phyloP scores from a whole-genome alignment of 1,284 basidiomycete species.

The Vanrija humicola region DNA sequence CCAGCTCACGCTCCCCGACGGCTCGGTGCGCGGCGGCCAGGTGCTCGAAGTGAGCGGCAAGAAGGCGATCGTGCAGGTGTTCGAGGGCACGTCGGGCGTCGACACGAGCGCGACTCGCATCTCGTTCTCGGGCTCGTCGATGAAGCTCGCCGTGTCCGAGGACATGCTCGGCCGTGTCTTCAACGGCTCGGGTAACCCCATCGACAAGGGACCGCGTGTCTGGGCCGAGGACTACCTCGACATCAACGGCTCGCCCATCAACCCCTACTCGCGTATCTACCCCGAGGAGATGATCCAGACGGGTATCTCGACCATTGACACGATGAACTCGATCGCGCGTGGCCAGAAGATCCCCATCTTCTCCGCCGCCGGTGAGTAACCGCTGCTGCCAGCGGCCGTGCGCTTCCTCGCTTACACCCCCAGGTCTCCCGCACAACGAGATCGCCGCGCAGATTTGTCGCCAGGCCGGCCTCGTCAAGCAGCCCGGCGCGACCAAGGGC shows the following conservation, averaged over 20 bases:
- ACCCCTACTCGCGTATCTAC: slow-evolving; percentile 98
- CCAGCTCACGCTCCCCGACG: slow-evolving; percentile 91
- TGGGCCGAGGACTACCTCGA: slow-evolving; percentile 99
- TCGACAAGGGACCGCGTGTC: slow-evolving; percentile 97
- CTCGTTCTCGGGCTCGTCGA: slow-evolving; percentile 95
- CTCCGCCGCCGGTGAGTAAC: slow-evolving; percentile 67
- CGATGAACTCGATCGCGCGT: slow-evolving; percentile 99
- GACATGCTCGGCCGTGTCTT: slow-evolving; percentile 99
- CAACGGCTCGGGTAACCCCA: slow-evolving; percentile 97
- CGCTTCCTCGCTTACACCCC: neutral
- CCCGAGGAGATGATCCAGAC: slow-evolving; percentile 99
- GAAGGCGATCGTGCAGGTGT: slow-evolving; percentile 99
- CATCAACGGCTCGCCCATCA: slow-evolving; percentile 99
- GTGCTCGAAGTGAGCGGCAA: slow-evolving; percentile 97
- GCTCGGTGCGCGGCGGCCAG: slow-evolving; percentile 90
- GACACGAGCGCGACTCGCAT: slow-evolving; percentile 92
- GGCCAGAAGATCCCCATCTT: slow-evolving; percentile 99
- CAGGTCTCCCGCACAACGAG: slow-evolving; percentile 97
- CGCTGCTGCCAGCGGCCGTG: neutral
- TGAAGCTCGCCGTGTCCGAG: slow-evolving; percentile 99
- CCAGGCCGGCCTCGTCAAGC: slow-evolving; percentile 94
- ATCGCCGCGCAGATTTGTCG: slow-evolving; percentile 99
- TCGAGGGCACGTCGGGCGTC: slow-evolving; percentile 96
- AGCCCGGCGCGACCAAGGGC: slow-evolving; percentile 76
- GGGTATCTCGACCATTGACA: slow-evolving; percentile 97